Evolutionary conservation across 1,284 basidiomycete genomes (phyloP).

Genomic region (Ustilago curta): DNA sequence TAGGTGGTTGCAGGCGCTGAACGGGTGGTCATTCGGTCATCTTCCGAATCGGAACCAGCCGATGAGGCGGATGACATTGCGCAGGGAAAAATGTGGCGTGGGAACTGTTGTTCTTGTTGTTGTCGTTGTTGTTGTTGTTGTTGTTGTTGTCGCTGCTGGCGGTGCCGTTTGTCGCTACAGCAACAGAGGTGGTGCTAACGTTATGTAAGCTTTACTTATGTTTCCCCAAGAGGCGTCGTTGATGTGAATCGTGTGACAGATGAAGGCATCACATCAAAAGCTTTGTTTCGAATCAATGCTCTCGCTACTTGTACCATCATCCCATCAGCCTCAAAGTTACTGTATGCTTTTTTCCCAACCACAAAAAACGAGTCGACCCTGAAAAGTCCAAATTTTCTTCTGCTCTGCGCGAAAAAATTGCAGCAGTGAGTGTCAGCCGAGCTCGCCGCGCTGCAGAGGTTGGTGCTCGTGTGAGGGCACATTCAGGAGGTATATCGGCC

Average conservation of each 20-base stretch:
- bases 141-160: too few relatives aligned
- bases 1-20: constrained; percentile 54
- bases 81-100: background rate
- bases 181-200: too few relatives aligned
- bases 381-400: constrained; percentile 30
- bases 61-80: constrained; percentile 48
- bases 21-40: constrained; percentile 50
- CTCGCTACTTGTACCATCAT: too few relatives aligned
- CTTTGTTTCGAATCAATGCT: background rate
- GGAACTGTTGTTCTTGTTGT: too few relatives aligned
- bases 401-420: constrained; percentile 4
- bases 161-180: too few relatives aligned
- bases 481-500: too few relatives aligned
- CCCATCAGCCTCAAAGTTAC: too few relatives aligned
- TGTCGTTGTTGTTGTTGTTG: too few relatives aligned
- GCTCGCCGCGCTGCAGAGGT: constrained; percentile 5
- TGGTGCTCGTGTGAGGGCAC: constrained; percentile 9
- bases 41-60: constrained; percentile 41
- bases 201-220: too few relatives aligned
- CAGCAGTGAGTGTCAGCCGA: background rate
- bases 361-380: constrained; percentile 16
- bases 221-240: too few relatives aligned
- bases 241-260: constrained; percentile 1
- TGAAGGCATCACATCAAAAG: background rate
- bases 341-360: too few relatives aligned